Evolutionary conservation across 2,329 filamentous ascomycete species (phyloP), one percentile per base, ranked within the genome.

Genomic region (Phyllosticta ampelicida): DNA sequence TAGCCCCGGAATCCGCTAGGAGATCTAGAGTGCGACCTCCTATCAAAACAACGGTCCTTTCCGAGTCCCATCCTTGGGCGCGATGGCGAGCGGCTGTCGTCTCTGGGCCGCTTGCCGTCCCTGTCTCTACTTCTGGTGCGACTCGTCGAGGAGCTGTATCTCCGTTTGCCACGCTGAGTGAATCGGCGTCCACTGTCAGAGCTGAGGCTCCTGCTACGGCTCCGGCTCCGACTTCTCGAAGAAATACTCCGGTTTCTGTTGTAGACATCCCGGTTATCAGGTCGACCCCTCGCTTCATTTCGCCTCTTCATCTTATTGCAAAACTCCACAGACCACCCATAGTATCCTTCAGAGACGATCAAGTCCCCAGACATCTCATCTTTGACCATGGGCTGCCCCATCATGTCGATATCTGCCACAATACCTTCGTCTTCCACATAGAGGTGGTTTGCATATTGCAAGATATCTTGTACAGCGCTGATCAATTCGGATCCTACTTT

Each of bases 281-380:
- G 51, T n/a, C 29, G 21, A 2, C 51, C 29, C 49, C 21, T 59
- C 21, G 49, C 44, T 20, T 58, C 56, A 9, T 28, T 49, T 49
- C 52, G 36, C 21, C 57, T 59, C 29, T 86, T 89, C 86, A 94
- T 94, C 66, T 86, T 87, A 63, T 89, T 78, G 68, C 89, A 95
- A 64, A 95, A 94, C 0, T 77, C 76, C 48, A 82, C 80, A 5
- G 89, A 92, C 90, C 90, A 95, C 61, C 90, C 90, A 68, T 95
- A 95, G 70, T 95, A 95, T 0, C 87, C 89, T 62, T 89, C 85
- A 1, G 85, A 85, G 6, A 79, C 77, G 6, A 85, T 68, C 1
- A 85, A 73, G 2, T 86, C 82, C 0, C 85, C 85, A 0, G 82
- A 86, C n/a, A 82, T 74, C 63, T 86, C 82, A 64, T 90, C 84